Base-by-base conservation (phyloP, 1,284 basidiomycete species). In the Baeospora myosura region DNA sequence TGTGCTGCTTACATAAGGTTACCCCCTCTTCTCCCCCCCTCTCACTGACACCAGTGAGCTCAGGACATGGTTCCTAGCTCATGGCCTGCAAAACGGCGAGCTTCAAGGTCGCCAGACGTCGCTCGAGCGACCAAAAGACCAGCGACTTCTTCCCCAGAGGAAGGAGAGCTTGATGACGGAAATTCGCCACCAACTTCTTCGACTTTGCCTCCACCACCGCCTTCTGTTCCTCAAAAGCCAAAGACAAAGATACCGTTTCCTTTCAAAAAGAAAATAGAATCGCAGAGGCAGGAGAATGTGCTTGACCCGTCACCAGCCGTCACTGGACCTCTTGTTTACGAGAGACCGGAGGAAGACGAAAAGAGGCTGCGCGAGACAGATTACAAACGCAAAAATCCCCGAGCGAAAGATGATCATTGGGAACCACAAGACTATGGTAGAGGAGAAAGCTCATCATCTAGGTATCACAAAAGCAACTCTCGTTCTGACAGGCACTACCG, bases 111-210 rank as follows among this genome's bases (percentile, higher is more conserved):
- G 7, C 69, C 71, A 32, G 59, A 64, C 2, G 60, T 64, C 47
- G 58, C 60, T 29, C 68, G 78, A 35, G 69, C 73, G 3, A 30
- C 58, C 5, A 88, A 86, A 54, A 69, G 81, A 30, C 66, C 59
- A 16, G 67, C 69, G 5, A 72, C 76, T 2, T 83, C 81, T 4
- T 79, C 83, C 0, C 84, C 82, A 39, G 84, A 88, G 58, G 85
- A 88, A 55, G 84, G 84, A 38, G 85, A 88, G 53, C 62, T 88
- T 40, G 82, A 85, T 54, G 70, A 73, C 52, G 29, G 46, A 48
- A 38, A 55, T 52, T 42, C 48, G 38, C 38, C 49, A 50, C 49
- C 38, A 26, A 45, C 55, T 3, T 23, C 31, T 21, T 25, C 39
- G 14, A 21, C 18, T 29, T 21, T 33, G 21, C 24, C 42, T 41